Conservation (phyloP, 2,329 filamentous ascomycete species). For the Berkeleyomyces rouxiae region DNA sequence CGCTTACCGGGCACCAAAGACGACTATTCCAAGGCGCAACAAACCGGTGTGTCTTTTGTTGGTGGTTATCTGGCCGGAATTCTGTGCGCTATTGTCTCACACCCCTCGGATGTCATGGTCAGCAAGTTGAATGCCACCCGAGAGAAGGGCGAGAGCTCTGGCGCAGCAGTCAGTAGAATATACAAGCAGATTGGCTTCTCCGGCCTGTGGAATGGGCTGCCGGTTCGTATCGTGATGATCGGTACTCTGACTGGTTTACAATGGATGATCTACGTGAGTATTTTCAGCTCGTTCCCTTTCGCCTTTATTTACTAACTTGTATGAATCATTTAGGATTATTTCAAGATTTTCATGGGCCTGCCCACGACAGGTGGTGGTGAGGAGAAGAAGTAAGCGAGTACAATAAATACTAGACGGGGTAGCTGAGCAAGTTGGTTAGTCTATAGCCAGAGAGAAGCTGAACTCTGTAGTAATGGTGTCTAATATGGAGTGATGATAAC, state of each 20-base stretch:
- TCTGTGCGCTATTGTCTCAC: conserved; percentile 66
- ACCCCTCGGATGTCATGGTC: conserved; percentile 78
- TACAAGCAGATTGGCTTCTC: conserved; percentile 74
- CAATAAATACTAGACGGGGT: no score
- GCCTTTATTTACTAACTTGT: conserved; percentile 14
- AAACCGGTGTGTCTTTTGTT: conserved; percentile 72
- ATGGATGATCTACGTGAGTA: conserved; percentile 79
- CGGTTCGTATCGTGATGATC: conserved; percentile 79
- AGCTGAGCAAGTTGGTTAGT: no score
- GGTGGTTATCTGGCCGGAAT: conserved; percentile 80
- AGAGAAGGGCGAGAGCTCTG: conserved; percentile 60
- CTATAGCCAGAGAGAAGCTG: no score
- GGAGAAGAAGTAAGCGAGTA: conserved; percentile 23
- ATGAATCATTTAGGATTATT: conserved; percentile 43
- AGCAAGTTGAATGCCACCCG: conserved; percentile 77
- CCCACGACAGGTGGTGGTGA: conserved; percentile 63
- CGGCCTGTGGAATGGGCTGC: conserved; percentile 85
- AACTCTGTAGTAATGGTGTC: not conserved
- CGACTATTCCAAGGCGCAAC: conserved; percentile 64
- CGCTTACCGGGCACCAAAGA: conserved; percentile 59
- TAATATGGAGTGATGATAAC: no score
- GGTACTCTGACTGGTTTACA: conserved; percentile 67
- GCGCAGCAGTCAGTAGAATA: conserved; percentile 58
- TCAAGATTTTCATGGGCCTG: conserved; percentile 80
- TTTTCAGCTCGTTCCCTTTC: not conserved